Base-by-base conservation (phyloP, 2,329 filamentous ascomycete genomes). In the Monosporascus cannonballus region DNA sequence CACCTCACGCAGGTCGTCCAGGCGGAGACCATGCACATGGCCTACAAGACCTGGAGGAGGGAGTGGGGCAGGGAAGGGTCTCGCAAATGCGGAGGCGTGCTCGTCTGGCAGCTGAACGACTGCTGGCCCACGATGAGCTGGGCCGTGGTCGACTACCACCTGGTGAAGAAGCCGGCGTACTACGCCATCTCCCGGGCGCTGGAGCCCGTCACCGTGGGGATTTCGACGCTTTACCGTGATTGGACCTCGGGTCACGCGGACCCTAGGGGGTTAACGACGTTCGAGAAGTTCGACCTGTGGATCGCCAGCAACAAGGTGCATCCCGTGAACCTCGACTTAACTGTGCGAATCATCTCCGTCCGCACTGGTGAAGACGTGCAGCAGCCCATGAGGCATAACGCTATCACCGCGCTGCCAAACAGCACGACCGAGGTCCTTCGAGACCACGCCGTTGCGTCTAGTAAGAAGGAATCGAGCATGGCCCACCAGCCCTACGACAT, bases 51-150 rank as follows among this genome's bases (percentile, higher is more conserved):
- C 3, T 82, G 85, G 85, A 73, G 84, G 47, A 76, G 81, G 25
- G 77, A 86, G 64, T 87, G 84, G 84, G 75, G 76, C 61, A 74
- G 61, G 77, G 76, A 53, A 74, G 79, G 60, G 69, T 78, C 49
- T 72, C 81, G 61, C 61, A 82, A 67, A 76, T 87, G 84, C 61
- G 82, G 82, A 48, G 84, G 84, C 18, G 82, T 81, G 11, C 68
- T 87, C 44, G 81, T 86, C 5, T 87, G 84, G 84, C 84, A 87
- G 69, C 71, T 87, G 49, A 87, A 87, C 60, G 85, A 88, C 67
- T 86, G 82, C 68, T 87, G 83, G 83, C 84, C 84, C 2, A 81
- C 80, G 20, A 83, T 80, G 47, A 83, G 78, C 27, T 87, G 84
- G 84, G 74, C 83, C 0, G 76, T 87, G 39, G 81, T 84, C 14